Conservation (phyloP, 192 early-diverging fungal species). For the Allomyces macrogynus region DNA sequence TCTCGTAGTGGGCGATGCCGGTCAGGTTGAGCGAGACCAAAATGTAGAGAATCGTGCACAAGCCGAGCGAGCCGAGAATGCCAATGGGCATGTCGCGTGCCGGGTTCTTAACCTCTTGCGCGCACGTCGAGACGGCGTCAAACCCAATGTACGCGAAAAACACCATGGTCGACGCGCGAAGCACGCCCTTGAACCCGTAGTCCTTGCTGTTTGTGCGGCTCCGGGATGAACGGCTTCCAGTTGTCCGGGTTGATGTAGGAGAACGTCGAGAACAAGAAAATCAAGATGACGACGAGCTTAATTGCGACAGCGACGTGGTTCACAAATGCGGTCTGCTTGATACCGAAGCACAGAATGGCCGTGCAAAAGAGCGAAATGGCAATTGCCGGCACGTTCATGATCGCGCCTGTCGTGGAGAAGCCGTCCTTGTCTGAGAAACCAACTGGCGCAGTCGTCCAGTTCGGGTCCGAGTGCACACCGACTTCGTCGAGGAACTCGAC, state of each 20-base stretch:
- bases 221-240: constrained; percentile 57
- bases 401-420: constrained; percentile 18
- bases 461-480: constrained; percentile 28
- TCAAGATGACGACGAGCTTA: constrained; percentile 48
- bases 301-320: constrained; percentile 48
- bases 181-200: constrained; percentile 48
- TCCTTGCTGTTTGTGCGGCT: constrained; percentile 23
- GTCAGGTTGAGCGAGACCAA: constrained; percentile 31
- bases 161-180: constrained; percentile 48
- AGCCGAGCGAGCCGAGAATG: constrained; percentile 50
- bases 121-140: constrained; percentile 67
- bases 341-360: constrained; percentile 40
- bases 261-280: constrained; percentile 62
- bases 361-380: constrained; percentile 43
- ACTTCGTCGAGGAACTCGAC: neutral
- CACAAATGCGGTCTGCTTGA: constrained; percentile 49
- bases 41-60: constrained; percentile 65
- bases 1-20: constrained; percentile 40
- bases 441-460: constrained; percentile 17
- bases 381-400: constrained; percentile 58
- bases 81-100: constrained; percentile 65
- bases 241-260: constrained; percentile 44
- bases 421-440: constrained; percentile 1
- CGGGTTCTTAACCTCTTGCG: constrained; percentile 62
- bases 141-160: constrained; percentile 78